Evolutionary conservation across 2,329 filamentous ascomycete species (phyloP).

Genomic region (Berkeleyomyces basicola): DNA sequence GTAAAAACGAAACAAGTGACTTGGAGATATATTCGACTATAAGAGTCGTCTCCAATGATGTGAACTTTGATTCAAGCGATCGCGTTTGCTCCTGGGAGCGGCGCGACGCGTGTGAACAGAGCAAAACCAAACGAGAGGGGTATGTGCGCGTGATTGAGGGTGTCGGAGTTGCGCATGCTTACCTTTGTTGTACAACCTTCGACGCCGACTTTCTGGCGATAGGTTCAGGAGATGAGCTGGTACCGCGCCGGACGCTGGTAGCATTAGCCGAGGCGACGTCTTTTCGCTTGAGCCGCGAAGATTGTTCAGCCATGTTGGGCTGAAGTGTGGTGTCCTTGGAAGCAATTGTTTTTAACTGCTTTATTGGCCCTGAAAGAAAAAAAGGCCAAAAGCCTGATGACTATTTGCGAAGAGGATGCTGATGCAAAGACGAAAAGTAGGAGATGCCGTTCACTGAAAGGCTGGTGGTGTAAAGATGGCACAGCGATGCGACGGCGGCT

Average conservation of each 20-base stretch:
- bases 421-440: background rate
- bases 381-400: background rate
- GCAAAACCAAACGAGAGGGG: background rate
- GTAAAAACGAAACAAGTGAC: too few relatives aligned
- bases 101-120: background rate
- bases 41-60: background rate
- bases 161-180: background rate
- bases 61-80: background rate
- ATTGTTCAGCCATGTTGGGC: background rate
- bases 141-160: background rate
- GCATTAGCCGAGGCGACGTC: background rate
- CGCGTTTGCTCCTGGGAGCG: background rate
- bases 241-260: background rate
- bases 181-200: background rate
- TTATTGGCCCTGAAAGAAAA: background rate
- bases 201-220: background rate
- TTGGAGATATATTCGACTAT: too few relatives aligned
- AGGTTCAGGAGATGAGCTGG: background rate
- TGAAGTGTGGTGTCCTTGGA: background rate
- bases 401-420: background rate
- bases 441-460: background rate
- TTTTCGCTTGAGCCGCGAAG: background rate
- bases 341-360: background rate
- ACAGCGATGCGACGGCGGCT: too few relatives aligned
- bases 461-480: background rate